Evolutionary conservation across 2,329 filamentous ascomycete species (phyloP).

Genomic region (Pseudogymnoascus sp.): DNA sequence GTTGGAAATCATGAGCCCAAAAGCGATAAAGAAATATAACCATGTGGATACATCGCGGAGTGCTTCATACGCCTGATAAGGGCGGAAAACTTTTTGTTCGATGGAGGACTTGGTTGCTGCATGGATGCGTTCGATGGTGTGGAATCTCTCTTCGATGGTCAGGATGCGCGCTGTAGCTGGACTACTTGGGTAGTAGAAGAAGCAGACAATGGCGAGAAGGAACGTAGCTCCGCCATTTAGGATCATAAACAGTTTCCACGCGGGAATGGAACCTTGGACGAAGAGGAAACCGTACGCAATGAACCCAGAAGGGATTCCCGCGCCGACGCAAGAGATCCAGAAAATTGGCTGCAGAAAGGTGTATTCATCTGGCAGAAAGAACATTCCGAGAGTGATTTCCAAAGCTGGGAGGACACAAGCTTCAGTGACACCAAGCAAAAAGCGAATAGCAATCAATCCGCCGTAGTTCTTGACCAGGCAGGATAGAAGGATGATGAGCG

Average conservation of each 20-base stretch:
- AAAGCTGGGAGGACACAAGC: constrained; percentile 33
- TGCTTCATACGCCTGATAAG: constrained; percentile 40
- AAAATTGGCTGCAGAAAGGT: constrained; percentile 29
- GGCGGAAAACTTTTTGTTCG: constrained; percentile 40
- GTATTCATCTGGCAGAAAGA: constrained; percentile 30
- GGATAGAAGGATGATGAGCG: constrained; percentile 31
- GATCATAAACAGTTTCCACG: constrained; percentile 35
- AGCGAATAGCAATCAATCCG: constrained; percentile 30
- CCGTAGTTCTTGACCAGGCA: constrained; percentile 30
- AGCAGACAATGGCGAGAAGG: constrained; percentile 28
- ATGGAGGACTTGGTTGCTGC: constrained; percentile 46
- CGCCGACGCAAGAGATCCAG: constrained; percentile 27
- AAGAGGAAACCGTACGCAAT: constrained; percentile 35
- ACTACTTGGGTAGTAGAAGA: constrained; percentile 38
- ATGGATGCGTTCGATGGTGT: constrained; percentile 41
- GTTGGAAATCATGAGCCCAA: constrained; percentile 40
- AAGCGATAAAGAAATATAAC: constrained; percentile 33
- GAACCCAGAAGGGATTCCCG: constrained; percentile 32
- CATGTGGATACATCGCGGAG: constrained; percentile 22
- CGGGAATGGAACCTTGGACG: constrained; percentile 25
- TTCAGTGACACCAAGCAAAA: constrained; percentile 31
- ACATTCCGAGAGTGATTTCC: constrained; percentile 35
- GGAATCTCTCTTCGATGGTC: constrained; percentile 32
- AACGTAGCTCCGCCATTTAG: constrained; percentile 31
- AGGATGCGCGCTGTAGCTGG: constrained; percentile 37